phyloP scores from a whole-genome alignment of 345 rosid genomes.

The Aurinia saxatilis region DNA sequence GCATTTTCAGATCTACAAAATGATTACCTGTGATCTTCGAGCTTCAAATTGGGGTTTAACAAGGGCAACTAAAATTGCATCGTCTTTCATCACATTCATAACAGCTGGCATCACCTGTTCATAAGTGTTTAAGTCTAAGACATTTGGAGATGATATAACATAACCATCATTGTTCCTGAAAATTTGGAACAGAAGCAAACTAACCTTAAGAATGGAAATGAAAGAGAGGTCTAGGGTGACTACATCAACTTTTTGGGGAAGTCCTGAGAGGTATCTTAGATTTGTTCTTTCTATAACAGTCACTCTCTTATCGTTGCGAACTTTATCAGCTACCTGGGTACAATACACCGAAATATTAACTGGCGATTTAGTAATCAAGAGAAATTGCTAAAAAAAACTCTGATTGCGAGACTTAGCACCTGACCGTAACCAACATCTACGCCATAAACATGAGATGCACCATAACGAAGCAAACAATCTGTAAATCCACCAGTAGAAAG shows the following conservation, averaged over 20 bases:
- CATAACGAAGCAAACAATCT: constrained; percentile 88
- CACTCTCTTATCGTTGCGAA: constrained; percentile 71
- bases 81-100: constrained; percentile 76
- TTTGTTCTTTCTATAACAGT: constrained; percentile 75
- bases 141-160: background rate
- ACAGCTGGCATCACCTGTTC: constrained; percentile 90
- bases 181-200: background rate
- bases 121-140: background rate
- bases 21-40: constrained; percentile 72
- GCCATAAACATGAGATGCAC: constrained; percentile 89
- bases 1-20: background rate
- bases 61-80: constrained; percentile 59
- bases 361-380: background rate
- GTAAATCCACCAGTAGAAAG: constrained; percentile 96
- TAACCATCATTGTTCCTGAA: background rate
- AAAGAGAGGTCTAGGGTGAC: constrained; percentile 95
- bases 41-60: constrained; percentile 98
- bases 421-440: constrained; percentile 98
- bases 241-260: constrained; percentile 81
- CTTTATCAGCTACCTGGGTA: constrained; percentile 83
- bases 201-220: constrained; percentile 82
- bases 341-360: background rate
- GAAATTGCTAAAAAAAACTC: background rate
- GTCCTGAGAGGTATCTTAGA: constrained; percentile 74
- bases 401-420: constrained; percentile 32